Evolutionary conservation across 2,329 filamentous ascomycete species (phyloP), one percentile per base, ranked within the genome.

Genomic region (Bipolaris gigantea): DNA sequence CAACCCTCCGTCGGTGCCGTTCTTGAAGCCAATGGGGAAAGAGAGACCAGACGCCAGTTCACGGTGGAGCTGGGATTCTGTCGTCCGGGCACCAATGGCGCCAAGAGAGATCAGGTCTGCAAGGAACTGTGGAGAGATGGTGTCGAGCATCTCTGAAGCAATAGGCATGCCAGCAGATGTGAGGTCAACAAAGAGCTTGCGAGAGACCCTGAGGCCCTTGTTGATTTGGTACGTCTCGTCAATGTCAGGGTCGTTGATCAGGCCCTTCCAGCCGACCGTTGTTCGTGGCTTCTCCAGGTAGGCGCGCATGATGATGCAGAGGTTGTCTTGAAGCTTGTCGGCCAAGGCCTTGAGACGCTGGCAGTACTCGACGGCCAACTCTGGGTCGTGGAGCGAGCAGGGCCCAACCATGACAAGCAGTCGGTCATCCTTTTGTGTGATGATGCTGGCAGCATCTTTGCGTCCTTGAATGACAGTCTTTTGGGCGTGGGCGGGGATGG

Each of bases 21-120:
- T 99, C 86, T 99, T 99, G 88, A 97, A 99, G 55, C 94, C 94
- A 63, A 99, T 92, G 19, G 94, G 94, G 88, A 97, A 97, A 53
- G 90, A 96, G 49, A 97, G 83, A 66, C 94, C 94, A 25, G 90
- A 95, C 5, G 94, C 94, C 59, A 99, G 85, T 80, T 99, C 94
- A 60, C 94, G 89, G 79, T 99, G 94, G 62, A 97, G 82, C 79
- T 99, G 94, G 51, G 89, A 94, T 80, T 99, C 94, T 45, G 94
- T 99, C 39, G 94, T 99, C 63, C 94, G 86, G 39, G 94, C 94
- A 59, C 94, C 94, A 71, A 99, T 96, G 54, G 94, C 94, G 57
- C 94, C 94, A 23, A 97, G 87, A 0, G 91, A 96, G 75, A 99
- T 92, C 66, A 96, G 85, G 76, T 99, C 94, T 57, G 94, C 92